Conservation (phyloP, 768 basidiomycete genomes). For the Hysterangium stoloniferum region DNA sequence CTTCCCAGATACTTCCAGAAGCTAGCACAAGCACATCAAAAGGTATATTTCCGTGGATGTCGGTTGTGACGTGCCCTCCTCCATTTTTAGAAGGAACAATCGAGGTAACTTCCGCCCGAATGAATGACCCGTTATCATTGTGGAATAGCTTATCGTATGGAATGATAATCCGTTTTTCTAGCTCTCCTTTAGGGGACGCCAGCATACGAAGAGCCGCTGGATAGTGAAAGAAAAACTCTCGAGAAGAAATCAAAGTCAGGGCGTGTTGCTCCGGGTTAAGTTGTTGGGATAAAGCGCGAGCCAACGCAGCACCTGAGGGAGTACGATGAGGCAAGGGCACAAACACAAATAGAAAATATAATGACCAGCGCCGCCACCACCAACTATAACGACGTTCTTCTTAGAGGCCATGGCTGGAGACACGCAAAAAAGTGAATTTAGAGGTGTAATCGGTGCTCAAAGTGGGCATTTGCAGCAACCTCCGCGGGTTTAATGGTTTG, state of each 20-base stretch:
- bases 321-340: neutral
- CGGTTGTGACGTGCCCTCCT: slow-evolving; percentile 44
- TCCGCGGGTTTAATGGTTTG: neutral
- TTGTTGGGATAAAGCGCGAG: slow-evolving; percentile 40
- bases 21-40: slow-evolving; percentile 55
- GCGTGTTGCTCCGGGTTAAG: slow-evolving; percentile 41
- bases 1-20: slow-evolving; percentile 48
- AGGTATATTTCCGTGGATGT: slow-evolving; percentile 38
- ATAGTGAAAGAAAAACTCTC: slow-evolving; percentile 43
- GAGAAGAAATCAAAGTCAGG: slow-evolving; percentile 47
- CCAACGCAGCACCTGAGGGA: slow-evolving; percentile 29
- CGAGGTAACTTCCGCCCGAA: slow-evolving; percentile 29
- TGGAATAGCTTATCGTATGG: slow-evolving; percentile 44
- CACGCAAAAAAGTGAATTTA: neutral
- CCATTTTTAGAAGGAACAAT: slow-evolving; percentile 29
- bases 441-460: neutral
- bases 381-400: slow-evolving; percentile 41
- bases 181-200: slow-evolving; percentile 35
- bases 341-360: neutral
- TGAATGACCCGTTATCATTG: slow-evolving; percentile 36
- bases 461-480: neutral
- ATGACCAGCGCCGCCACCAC: slow-evolving; percentile 45
- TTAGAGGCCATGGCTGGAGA: slow-evolving; percentile 10
- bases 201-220: slow-evolving; percentile 46
- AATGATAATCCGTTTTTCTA: slow-evolving; percentile 40